Evolutionary conservation across 805 yeast genomes (phyloP), one percentile per base, ranked within the genome.

Genomic region (Cyberlindnera mississippiensis): DNA sequence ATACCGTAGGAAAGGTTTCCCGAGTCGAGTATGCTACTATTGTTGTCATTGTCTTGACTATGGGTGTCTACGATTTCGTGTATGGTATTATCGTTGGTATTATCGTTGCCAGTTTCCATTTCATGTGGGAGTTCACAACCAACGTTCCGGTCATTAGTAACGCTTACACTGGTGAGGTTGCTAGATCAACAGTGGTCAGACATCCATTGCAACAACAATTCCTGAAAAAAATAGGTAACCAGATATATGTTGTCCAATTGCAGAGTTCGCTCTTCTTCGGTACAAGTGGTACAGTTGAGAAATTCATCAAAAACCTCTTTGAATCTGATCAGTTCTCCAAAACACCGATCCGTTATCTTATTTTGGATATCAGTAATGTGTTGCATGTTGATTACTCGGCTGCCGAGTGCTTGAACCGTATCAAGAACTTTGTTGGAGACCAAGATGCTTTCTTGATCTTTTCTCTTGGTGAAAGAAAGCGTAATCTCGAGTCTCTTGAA

Each of bases 31-130:
- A 93, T 60, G 52, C 76, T 26, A 93, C 99, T 3, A 83, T 93
- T 44, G 62, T 85, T 9, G 79, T 83, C 7, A 93, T 93, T 52
- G 95, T 95, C n/a, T 65, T 88, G 24, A 82, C 90, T 0, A 93
- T 93, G 98, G 98, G 98, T 3, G 81, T 85, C 2, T 83, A 87
- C 75, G 99, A 93, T 65, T 93, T 93, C 61, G 98, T 93, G 9
- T 75, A 80, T 50, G 99, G 99, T 44, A 87, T 93, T 24, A 66
- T 91, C 42, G 90, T 83, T 15, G 99, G 99, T 37, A 84, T 91
- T 19, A 67, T 93, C 28, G 71, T 93, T 41, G 98, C 99, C 0
- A 90, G 96, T 60, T 75, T 91, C 55, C 85, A 93, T n/a, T 93
- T 90, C 67, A 87, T 93, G n/a, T 83, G 90, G 36, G 95, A 86